A percentile compares a stretch with the other conserved stretches of the same genome.
phyloP scores from a whole-genome alignment of 1,284 basidiomycete species.

The Cystobasidiaceae sp. region DNA sequence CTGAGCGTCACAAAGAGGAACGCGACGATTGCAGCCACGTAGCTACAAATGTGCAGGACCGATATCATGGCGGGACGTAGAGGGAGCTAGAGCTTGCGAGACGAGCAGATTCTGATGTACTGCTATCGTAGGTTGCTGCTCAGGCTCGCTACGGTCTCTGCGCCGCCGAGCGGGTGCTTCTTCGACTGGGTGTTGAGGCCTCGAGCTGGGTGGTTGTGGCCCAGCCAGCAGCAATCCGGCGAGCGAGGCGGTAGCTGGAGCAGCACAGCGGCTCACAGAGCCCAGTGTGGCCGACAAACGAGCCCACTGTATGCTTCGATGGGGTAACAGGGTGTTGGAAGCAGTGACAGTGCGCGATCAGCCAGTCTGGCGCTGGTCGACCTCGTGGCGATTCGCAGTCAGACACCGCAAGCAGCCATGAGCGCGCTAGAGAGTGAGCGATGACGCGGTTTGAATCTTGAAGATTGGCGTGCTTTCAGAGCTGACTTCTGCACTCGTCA shows the following conservation, averaged over 20 bases:
- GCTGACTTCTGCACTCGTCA: constrained; percentile 47
- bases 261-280: no score
- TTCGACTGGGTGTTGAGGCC: no score
- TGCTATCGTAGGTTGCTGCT: background rate
- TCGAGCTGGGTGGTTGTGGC: no score
- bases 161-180: no score
- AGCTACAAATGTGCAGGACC: constrained; percentile 48
- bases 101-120: background rate
- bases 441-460: background rate
- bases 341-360: background rate
- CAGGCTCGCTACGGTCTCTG: no score
- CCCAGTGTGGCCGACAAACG: no score
- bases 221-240: no score
- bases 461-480: background rate
- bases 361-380: background rate
- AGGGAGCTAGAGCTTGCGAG: no score
- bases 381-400: background rate
- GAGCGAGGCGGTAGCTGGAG: no score
- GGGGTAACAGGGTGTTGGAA: no score
- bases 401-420: constrained; percentile 52
- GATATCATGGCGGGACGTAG: constrained; percentile 32
- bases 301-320: no score
- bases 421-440: constrained; percentile 82
- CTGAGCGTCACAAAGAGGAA: constrained; percentile 75
- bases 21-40: constrained; percentile 61